A percentile compares a stretch with the other conserved stretches of the same genome.
Conservation (phyloP, 129 eudicot species). For the Chrysanthemum lavandulifolium region DNA sequence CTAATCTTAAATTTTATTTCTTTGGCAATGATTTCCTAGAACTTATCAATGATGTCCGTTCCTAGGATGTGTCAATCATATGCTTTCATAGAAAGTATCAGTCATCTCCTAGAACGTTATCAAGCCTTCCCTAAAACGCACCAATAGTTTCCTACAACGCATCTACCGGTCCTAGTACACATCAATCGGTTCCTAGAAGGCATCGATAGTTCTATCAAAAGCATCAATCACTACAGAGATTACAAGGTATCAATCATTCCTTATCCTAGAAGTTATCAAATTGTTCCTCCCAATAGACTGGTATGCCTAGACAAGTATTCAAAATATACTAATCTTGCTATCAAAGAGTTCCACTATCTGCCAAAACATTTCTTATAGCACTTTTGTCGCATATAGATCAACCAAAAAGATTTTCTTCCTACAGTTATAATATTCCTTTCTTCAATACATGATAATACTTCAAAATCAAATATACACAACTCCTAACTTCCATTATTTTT, state of each 20-base stretch:
- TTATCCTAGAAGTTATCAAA: constrained; percentile 1
- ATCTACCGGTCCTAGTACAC: too few relatives aligned
- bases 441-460: neutral
- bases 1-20: neutral
- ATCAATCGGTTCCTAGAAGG: neutral
- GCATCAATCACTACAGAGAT: too few relatives aligned
- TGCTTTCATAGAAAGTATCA: neutral
- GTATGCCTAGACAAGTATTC: neutral
- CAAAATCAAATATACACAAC: too few relatives aligned
- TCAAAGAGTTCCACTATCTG: neutral
- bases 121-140: neutral
- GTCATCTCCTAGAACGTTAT: neutral
- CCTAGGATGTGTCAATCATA: neutral
- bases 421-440: neutral
- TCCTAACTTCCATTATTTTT: too few relatives aligned
- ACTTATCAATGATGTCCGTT: neutral
- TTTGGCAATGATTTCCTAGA: neutral
- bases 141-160: too few relatives aligned
- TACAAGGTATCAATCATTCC: neutral
- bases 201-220: neutral
- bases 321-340: neutral
- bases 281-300: neutral
- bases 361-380: neutral
- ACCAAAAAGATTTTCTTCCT: neutral
- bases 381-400: neutral